Base-by-base conservation (phyloP, 345 rosid species). In the Leavenworthia alabamica region DNA sequence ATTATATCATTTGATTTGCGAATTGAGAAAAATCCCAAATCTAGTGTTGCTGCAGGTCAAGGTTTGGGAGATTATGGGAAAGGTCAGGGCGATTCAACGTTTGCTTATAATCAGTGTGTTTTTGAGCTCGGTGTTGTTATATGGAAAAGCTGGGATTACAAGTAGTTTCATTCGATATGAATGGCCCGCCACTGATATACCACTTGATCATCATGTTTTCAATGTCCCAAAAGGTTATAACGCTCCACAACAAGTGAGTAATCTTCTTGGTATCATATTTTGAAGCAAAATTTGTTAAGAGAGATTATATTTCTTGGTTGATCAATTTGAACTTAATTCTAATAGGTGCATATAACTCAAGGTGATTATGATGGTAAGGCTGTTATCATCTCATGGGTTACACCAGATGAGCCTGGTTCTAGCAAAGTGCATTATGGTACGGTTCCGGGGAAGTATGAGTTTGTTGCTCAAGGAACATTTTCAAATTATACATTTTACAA, bases 341-440 rank as follows among this genome's bases (percentile, higher is more conserved):
- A 33, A 35, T 35, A 35, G 39, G 39, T 93, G 24, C 99, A 76
- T 75, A 87, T 93, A 46, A 89, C 96, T 14, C 99, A 93, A 81
- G 97, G 96, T 56, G 94, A 93, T 65, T 87, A 89, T 60, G 80
- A 83, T 60, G 99, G 97, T 31, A 89, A 75, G 59, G 97, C 90
- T 47, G 88, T 89, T 13, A 87, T 93, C 36, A 48, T 93, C 59
- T 85, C 99, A 9, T 89, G 99, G 99, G 88, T 89, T 43, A 83
- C 96, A 10, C 75, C 86, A 37, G 83, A 82, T 52, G 83, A 80
- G 44, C 88, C 86, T 33, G 96, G 81, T 40, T 56, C 74, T 10
- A 79, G 79, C 68, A 69, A 58, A 68, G 90, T 87, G 31, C 78
- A 70, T 50, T 93, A 81, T 70, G 94, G 97, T 28, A 42, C 70